Conservation (phyloP, 768 basidiomycete species). For the Rossbeevera mucosa region DNA sequence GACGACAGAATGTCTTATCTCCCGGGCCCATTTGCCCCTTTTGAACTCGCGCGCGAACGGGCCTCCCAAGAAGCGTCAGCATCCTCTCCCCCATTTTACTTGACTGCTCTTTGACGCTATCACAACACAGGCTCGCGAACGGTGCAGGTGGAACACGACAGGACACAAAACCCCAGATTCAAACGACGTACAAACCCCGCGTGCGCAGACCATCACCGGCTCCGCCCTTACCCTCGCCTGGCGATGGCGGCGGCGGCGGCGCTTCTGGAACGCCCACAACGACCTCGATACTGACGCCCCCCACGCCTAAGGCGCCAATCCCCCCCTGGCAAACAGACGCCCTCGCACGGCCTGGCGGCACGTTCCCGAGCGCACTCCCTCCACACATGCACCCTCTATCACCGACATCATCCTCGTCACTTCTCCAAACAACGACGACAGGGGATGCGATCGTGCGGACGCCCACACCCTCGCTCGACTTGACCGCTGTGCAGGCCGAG, state of each 20-base stretch:
- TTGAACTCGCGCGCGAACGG: constrained; percentile 56
- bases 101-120: not conserved
- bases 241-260: constrained; percentile 39
- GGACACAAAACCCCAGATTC: constrained; percentile 30
- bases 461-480: constrained; percentile 64
- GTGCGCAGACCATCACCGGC: constrained; percentile 53
- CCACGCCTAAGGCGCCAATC: constrained; percentile 8
- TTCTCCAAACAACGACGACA: constrained; percentile 25
- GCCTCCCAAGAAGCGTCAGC: constrained; percentile 35
- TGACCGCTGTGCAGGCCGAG: constrained; percentile 65
- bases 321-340: not conserved
- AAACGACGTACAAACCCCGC: constrained; percentile 74
- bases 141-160: constrained; percentile 39
- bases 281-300: not conserved
- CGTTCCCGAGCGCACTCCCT: constrained; percentile 19
- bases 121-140: constrained; percentile 15
- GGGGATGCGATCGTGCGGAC: constrained; percentile 50
- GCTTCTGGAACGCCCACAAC: constrained; percentile 33
- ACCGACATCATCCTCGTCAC: not conserved
- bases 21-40: constrained; percentile 66
- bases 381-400: constrained; percentile 23
- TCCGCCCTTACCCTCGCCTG: constrained; percentile 10
- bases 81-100: not conserved
- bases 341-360: not conserved
- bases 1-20: constrained; percentile 64